Percentiles rank a stretch among this genome's conserved stretches.
phyloP scores from a whole-genome alignment of 441 rosid genomes.

The Arabidopsis hybrid region DNA sequence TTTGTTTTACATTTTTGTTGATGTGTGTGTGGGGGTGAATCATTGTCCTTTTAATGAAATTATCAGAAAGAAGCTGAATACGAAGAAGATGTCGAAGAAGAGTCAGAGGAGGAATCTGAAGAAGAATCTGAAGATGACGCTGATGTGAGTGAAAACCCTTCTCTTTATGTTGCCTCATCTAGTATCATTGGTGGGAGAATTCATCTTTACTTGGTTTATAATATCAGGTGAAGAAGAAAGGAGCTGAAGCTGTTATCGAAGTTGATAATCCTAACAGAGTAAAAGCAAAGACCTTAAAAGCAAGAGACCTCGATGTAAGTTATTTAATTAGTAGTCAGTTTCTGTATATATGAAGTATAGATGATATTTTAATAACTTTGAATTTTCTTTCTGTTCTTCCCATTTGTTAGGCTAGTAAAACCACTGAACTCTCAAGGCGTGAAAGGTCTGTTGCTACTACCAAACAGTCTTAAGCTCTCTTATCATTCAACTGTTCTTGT shows the following conservation, averaged over 20 bases:
- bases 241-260: constrained; percentile 80
- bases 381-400: constrained; percentile 12
- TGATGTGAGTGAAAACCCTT: constrained; percentile 60
- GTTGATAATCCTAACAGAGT: constrained; percentile 87
- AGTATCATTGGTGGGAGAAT: neutral
- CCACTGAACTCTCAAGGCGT: constrained; percentile 97
- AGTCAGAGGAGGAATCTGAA: constrained; percentile 64
- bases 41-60: neutral
- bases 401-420: constrained; percentile 58
- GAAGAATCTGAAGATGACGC: constrained; percentile 69
- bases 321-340: constrained; percentile 15
- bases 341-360: neutral
- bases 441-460: constrained; percentile 70
- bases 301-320: constrained; percentile 87
- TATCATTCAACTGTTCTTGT: neutral
- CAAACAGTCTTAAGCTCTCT: constrained; percentile 5
- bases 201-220: constrained; percentile 9
- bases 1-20: neutral
- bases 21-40: neutral
- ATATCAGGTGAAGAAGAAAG: constrained; percentile 75
- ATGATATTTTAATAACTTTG: neutral
- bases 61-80: constrained; percentile 72
- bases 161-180: constrained; percentile 2
- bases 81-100: constrained; percentile 54
- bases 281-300: constrained; percentile 78